Conservation (phyloP, 441 rosid genomes). For the Pelargonium cotyledonis region DNA sequence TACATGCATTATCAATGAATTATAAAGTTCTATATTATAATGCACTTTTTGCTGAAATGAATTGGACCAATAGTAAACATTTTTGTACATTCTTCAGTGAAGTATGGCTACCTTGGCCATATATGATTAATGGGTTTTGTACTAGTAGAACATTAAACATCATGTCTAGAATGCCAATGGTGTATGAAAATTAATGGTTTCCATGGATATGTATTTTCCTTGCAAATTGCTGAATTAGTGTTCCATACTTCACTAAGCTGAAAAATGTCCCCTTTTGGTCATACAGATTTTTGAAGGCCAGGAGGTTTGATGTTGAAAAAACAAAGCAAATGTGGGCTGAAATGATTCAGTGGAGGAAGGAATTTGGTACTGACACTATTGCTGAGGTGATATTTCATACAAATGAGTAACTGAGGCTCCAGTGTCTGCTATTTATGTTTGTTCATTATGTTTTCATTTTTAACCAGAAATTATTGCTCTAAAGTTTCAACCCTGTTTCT, state of each 20-base stretch:
- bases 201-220: not conserved
- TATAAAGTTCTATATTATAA: not conserved
- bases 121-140: not conserved
- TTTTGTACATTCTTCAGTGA: not conserved
- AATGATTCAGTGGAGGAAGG: constrained; percentile 80
- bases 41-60: not conserved
- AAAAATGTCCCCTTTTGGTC: constrained; percentile 8
- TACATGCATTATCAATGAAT: not conserved
- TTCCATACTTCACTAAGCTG: not conserved
- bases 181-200: not conserved
- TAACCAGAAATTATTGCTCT: not conserved
- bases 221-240: not conserved
- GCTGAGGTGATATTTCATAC: constrained; percentile 41
- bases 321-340: constrained; percentile 83
- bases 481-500: constrained; percentile 4
- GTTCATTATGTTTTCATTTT: constrained; percentile 1
- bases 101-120: not conserved
- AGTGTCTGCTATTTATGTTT: not conserved
- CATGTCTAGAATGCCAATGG: not conserved
- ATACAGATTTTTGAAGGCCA: constrained; percentile 70
- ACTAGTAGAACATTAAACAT: not conserved
- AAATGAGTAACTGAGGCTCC: not conserved
- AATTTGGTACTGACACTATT: constrained; percentile 64
- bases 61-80: not conserved
- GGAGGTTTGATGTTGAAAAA: constrained; percentile 75